Evolutionary conservation across 2,329 filamentous ascomycete genomes (phyloP).

Genomic region (Lecanoromycetidae sp.): DNA sequence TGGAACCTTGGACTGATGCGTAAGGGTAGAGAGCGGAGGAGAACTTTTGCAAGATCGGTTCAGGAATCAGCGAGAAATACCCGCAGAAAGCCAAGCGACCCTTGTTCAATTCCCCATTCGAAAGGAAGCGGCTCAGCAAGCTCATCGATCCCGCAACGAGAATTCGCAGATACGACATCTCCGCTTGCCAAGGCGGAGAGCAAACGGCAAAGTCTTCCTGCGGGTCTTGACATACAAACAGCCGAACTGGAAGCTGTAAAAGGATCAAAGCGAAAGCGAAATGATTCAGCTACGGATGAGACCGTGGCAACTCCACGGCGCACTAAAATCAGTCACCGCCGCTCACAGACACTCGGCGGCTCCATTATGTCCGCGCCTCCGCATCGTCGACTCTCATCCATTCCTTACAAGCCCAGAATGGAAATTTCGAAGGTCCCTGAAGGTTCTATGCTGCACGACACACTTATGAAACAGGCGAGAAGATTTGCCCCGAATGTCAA

Average conservation of each 20-base stretch:
- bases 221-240: slow-evolving; percentile 1
- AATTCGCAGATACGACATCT: slow-evolving; percentile 3
- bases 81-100: neutral
- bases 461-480: slow-evolving; percentile 11
- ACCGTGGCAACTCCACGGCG: neutral
- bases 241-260: neutral
- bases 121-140: neutral
- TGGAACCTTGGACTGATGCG: slow-evolving; percentile 26
- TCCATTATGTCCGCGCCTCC: slow-evolving; percentile 18
- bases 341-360: slow-evolving; percentile 3
- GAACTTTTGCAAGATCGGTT: slow-evolving; percentile 21
- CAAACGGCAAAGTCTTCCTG: slow-evolving; percentile 16
- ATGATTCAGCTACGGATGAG: neutral
- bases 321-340: slow-evolving; percentile 6
- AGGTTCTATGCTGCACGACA: slow-evolving; percentile 11
- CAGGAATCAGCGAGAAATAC: slow-evolving; percentile 5
- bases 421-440: slow-evolving; percentile 3
- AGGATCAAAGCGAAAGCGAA: slow-evolving; percentile 14
- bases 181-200: slow-evolving; percentile 1
- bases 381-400: slow-evolving; percentile 6
- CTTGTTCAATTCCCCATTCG: neutral
- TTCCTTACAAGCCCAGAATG: neutral
- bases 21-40: slow-evolving; percentile 27
- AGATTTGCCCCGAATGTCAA: slow-evolving; percentile 4
- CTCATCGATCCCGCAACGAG: neutral